Evolutionary conservation across 495 filamentous ascomycete genomes (phyloP), one percentile per base, ranked within the genome.

Genomic region (Cercophora scortea): DNA sequence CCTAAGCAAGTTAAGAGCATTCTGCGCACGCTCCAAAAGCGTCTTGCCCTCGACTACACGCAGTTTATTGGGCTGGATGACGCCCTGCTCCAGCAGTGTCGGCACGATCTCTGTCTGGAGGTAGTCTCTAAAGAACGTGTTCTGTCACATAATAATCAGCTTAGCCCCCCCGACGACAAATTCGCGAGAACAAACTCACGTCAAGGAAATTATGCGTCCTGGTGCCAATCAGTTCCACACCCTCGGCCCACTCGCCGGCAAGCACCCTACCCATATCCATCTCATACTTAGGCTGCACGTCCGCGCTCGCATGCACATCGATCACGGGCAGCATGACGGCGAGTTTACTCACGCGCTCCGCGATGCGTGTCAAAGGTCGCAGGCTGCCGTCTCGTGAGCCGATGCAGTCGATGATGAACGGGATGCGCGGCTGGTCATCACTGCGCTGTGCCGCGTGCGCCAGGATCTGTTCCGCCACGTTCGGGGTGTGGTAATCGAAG

Each of bases 281-380:
- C 34, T 55, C 63, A 48, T 76, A 78, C 55, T 69, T 69, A 5
- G 76, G 75, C 32, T 36, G 53, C 16, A 59, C 53, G 9, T 32
- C 38, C 19, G 11, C 4, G 5, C 57, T 69, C 0, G 73, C 65
- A 51, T 77, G 67, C 46, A 62, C 67, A 15, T 74, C 50, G 46
- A 81, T 75, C 8, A 79, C 74, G 0, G 79, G 78, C 43, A 81
- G 52, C 62, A 82, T 68, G 32, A 80, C 59, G 1, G 75, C 79
- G 1, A 81, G 73, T 12, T 54, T 74, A 8, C 70, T 59, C 4
- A 75, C 75, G 12, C 44, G 58, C 54, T 66, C 58, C 1, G 70
- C 75, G 15, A 81, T 64, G 57, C 66, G 71, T 10, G 67, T 58
- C 34, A 80, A 54, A 2, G 71, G 71, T 7, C 47, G 51, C 32